Conservation (phyloP, 139 green algal species). For the Coelastrella sp. region DNA sequence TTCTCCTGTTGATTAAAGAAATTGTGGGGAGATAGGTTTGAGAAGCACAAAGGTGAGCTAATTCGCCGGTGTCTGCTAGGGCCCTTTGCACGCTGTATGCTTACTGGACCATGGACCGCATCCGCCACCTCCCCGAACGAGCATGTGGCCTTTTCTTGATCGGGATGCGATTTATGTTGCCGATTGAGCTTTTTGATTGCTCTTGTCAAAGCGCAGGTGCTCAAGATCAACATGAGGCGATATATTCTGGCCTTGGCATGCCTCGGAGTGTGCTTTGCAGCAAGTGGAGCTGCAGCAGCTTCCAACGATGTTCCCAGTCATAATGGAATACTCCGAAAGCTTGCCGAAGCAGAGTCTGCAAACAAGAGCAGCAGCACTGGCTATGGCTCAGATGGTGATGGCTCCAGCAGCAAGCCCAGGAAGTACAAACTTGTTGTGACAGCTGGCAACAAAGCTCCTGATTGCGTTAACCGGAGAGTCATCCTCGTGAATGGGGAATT, state of each 20-base stretch:
- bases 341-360: neutral
- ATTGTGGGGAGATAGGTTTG: too few relatives aligned
- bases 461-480: slow-evolving; percentile 16
- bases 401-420: neutral
- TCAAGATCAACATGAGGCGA: too few relatives aligned
- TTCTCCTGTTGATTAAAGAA: too few relatives aligned
- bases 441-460: slow-evolving; percentile 8
- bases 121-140: too few relatives aligned
- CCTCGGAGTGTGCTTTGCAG: neutral
- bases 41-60: too few relatives aligned
- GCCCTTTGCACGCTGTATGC: too few relatives aligned
- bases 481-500: slow-evolving; percentile 40
- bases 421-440: slow-evolving; percentile 9
- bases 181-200: too few relatives aligned
- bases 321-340: neutral
- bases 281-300: neutral
- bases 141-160: too few relatives aligned
- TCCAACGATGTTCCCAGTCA: neutral
- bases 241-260: neutral
- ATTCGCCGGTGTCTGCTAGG: too few relatives aligned
- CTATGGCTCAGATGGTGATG: neutral
- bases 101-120: too few relatives aligned
- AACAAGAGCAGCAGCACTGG: neutral
- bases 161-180: too few relatives aligned
- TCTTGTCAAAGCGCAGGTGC: too few relatives aligned